A percentile compares a stretch with the other conserved stretches of the same genome.
Conservation (phyloP, 257 asterid genomes). For the Fraxinus excelsior region DNA sequence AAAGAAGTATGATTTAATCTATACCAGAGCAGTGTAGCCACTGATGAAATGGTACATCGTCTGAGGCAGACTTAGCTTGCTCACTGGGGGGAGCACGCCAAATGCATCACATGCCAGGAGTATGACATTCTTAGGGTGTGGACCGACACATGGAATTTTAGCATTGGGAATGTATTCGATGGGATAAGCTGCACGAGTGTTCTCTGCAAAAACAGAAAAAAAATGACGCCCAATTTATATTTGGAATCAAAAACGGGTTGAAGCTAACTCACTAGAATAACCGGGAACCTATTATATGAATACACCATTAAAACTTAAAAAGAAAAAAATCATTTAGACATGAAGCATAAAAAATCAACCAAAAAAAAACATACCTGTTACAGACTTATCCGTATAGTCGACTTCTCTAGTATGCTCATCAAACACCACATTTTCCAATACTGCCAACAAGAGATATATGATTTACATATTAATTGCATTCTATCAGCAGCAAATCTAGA, state of each 20-base stretch:
- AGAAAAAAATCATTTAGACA: not conserved
- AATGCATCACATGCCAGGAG: slow-evolving; percentile 95
- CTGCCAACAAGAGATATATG: slow-evolving; percentile 33
- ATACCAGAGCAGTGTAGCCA: slow-evolving; percentile 98
- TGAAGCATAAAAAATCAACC: not conserved
- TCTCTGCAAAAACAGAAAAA: slow-evolving; percentile 47
- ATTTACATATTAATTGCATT: not conserved
- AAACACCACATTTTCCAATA: slow-evolving; percentile 90
- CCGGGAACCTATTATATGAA: not conserved
- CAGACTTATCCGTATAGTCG: slow-evolving; percentile 85
- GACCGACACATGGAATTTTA: slow-evolving; percentile 83
- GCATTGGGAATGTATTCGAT: slow-evolving; percentile 96
- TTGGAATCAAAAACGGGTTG: not conserved
- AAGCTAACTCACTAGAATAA: no score
- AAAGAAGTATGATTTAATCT: not conserved
- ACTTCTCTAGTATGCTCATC: slow-evolving; percentile 94
- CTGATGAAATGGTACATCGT: slow-evolving; percentile 99
- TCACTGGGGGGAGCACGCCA: slow-evolving; percentile 98
- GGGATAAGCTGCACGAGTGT: slow-evolving; percentile 98
- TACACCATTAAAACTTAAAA: not conserved
- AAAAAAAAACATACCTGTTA: slow-evolving; percentile 57
- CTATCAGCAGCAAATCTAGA: not conserved
- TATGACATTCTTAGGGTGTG: slow-evolving; percentile 94
- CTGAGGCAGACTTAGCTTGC: slow-evolving; percentile 89
- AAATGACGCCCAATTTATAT: no score